Evolutionary conservation across 148 eudicot genomes (phyloP).

Genomic region (Vaccinium macrocarpon): DNA sequence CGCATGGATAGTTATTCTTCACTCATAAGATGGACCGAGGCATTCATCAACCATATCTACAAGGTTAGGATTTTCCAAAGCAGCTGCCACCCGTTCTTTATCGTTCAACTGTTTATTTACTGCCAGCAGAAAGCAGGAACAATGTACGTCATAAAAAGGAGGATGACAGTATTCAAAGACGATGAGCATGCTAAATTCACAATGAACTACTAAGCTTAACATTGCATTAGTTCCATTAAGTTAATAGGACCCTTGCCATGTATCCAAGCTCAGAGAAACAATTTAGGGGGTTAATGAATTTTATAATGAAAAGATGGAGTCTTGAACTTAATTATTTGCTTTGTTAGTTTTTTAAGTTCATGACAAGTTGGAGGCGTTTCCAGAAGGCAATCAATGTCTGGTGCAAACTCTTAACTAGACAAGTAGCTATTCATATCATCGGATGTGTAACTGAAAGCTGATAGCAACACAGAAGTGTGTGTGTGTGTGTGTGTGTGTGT

Average conservation of each 20-base stretch:
- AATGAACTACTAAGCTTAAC: not conserved
- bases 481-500: not conserved
- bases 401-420: not conserved
- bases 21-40: slow-evolving; percentile 68
- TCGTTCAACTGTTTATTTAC: slow-evolving; percentile 95
- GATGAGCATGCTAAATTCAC: not conserved
- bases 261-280: not conserved
- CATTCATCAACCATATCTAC: slow-evolving; percentile 90
- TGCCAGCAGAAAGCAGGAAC: slow-evolving; percentile 30
- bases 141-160: not conserved
- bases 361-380: not conserved
- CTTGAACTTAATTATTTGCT: not conserved
- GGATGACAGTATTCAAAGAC: not conserved
- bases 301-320: not conserved
- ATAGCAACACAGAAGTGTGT: not conserved
- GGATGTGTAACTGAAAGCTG: not conserved
- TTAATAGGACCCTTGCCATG: not conserved
- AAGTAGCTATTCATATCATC: not conserved
- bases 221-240: not conserved
- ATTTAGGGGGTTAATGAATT: not conserved
- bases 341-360: not conserved
- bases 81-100: slow-evolving; percentile 94
- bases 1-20: slow-evolving; percentile 25
- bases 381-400: not conserved
- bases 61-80: slow-evolving; percentile 89